Evolutionary conservation across 202 grass and related monocot genomes (phyloP).

Genomic region (Cymbopogon flexuosus): DNA sequence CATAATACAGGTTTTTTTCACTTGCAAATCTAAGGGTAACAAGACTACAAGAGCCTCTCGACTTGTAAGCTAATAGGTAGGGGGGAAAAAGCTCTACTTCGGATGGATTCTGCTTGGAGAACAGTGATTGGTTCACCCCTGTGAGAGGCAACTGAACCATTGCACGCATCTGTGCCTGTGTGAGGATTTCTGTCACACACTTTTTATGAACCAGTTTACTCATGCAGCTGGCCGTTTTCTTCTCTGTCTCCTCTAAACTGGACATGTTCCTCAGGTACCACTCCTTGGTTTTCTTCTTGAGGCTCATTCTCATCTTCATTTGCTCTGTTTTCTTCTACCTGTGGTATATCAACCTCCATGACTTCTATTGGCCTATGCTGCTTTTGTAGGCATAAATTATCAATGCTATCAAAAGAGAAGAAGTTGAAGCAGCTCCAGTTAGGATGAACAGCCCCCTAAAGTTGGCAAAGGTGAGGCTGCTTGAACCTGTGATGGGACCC

Average conservation of each 20-base stretch:
- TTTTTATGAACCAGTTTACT: neutral
- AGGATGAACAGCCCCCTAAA: slow-evolving; percentile 53
- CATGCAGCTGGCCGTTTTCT: neutral
- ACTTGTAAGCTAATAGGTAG: neutral
- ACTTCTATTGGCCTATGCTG: neutral
- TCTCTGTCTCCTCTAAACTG: neutral
- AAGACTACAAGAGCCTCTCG: neutral
- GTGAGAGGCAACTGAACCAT: neutral
- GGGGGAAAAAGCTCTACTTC: neutral
- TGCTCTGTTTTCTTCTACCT: neutral
- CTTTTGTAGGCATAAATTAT: slow-evolving; percentile 26
- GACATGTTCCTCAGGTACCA: neutral
- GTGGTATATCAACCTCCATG: neutral
- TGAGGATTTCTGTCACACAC: neutral
- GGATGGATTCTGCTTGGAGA: neutral
- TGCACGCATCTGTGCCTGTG: neutral
- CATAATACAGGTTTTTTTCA: neutral
- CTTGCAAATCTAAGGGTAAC: neutral
- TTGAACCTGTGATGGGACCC: slow-evolving; percentile 4
- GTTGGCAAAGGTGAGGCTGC: slow-evolving; percentile 37
- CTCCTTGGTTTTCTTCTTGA: neutral
- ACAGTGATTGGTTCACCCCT: neutral
- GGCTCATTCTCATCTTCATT: neutral
- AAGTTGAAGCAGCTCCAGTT: slow-evolving; percentile 40
- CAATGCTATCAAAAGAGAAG: slow-evolving; percentile 28